Evolutionary conservation across 352 stramenopile genomes (phyloP), one percentile per base, ranked within the genome.

Genomic region (Phytopythium montanum): DNA sequence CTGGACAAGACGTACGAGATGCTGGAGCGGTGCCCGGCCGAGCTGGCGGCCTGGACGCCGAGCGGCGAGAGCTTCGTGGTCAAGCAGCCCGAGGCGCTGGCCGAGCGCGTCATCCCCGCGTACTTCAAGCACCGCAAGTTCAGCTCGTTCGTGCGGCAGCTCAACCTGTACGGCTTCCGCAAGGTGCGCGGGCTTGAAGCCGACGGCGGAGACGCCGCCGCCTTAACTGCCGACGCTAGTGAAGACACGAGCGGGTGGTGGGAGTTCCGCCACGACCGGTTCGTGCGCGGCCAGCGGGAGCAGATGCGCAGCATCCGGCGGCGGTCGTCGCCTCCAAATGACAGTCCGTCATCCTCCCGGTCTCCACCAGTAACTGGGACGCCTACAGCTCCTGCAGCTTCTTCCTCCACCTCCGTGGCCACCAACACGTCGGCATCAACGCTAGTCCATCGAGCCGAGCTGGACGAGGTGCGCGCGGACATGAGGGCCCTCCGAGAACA

Each of bases 121-220:
- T 97, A 96, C 78, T 97, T 97, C 69, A 96, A 97, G 72, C 90
- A 97, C 79, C 85, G 81, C 64, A 97, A 96, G 62, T 96, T 97
- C 59, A 92, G 81, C 46, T 95, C 83, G 36, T 97, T 97, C 63
- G 88, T 97, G 58, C 80, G 90, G n/a, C 90, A 97, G 69, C 73
- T 97, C 26, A 96, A 97, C 69, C 85, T 97, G 50, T 97, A 97
- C 63, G 89, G 89, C 23, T 97, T 97, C 67, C 78, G 87, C 26
- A 96, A 95, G 56, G 75, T 94, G 39, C 81, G 83, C 25, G 57
- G 52, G 5, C 5, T 26, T 23, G 34, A 57, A n/a, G 33, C 9
- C 33, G 31, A n/a, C 61, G 4, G 51, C 49, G 26, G 53, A 54
- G 33, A 23, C 12, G 19, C 19, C 9, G 56, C 19, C 16, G 28